A percentile compares a stretch with the other conserved stretches of the same genome.
Evolutionary conservation across 805 yeast species (phyloP).

Genomic region (Alloascoidea hylecoeti): DNA sequence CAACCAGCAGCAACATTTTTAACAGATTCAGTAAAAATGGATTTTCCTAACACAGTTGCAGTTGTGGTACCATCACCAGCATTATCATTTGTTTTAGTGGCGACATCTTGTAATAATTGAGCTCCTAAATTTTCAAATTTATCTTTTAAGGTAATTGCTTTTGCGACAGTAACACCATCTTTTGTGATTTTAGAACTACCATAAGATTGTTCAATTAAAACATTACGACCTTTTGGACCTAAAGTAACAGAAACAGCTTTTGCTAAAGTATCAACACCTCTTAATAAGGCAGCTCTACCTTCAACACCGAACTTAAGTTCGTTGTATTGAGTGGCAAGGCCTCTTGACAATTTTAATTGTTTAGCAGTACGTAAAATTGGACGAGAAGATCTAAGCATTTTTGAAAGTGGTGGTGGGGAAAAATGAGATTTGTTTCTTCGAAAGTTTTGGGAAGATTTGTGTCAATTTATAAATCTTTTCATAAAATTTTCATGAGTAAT

Average conservation of each 20-base stretch:
- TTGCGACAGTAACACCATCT: conserved; percentile 97
- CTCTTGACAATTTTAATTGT: conserved; percentile 1
- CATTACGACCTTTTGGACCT: conserved; percentile 98
- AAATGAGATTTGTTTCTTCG: background rate
- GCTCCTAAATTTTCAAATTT: conserved; percentile 96
- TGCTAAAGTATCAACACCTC: conserved; percentile 90
- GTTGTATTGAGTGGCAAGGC: conserved; percentile 41
- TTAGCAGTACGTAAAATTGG: conserved; percentile 3
- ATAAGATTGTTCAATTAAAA: conserved; percentile 88
- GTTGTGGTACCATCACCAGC: conserved; percentile 99
- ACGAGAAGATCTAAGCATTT: conserved; percentile 9
- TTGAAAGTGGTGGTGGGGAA: background rate
- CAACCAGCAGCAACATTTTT: conserved; percentile 98
- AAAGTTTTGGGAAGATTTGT: background rate
- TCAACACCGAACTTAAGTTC: conserved; percentile 95
- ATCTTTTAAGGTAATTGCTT: conserved; percentile 67
- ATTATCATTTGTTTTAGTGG: conserved; percentile 90
- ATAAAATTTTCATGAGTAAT: too few relatives aligned
- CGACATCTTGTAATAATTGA: conserved; percentile 88
- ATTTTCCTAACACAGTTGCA: conserved; percentile 92
- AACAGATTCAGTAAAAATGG: conserved; percentile 88
- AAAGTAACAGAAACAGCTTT: conserved; percentile 93
- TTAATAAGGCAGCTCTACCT: conserved; percentile 87
- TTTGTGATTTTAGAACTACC: conserved; percentile 97
- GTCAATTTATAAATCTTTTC: too few relatives aligned